Percentiles rank a stretch among this genome's conserved stretches.
Evolutionary conservation across 345 rosid genomes (phyloP).

Genomic region (Dimocarpus longan): DNA sequence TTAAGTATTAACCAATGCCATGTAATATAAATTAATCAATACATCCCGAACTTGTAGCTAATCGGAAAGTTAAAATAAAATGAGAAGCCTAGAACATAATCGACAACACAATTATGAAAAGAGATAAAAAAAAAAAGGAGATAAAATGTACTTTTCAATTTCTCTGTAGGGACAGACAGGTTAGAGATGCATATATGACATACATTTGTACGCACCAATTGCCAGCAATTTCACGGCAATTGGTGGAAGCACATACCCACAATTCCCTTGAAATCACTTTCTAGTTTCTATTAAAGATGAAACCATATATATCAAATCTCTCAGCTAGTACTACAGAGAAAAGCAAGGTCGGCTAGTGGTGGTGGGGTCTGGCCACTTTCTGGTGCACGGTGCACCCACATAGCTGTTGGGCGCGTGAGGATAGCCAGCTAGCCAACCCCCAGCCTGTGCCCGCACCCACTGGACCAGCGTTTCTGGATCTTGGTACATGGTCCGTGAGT

Average conservation of each 20-base stretch:
- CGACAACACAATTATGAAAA: too few species aligned
- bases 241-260: too few species aligned
- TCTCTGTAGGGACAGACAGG: neutral
- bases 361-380: neutral
- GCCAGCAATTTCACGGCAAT: neutral
- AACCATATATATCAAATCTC: neutral
- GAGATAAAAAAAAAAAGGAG: neutral
- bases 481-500: constrained; percentile 18
- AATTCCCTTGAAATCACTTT: neutral
- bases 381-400: constrained; percentile 12
- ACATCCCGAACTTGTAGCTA: too few species aligned
- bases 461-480: constrained; percentile 21
- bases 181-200: too few species aligned
- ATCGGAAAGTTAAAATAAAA: too few species aligned
- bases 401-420: constrained; percentile 22
- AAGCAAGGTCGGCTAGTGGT: constrained; percentile 19
- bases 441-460: constrained; percentile 17
- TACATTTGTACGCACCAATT: too few species aligned
- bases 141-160: neutral
- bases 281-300: neutral
- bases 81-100: too few species aligned
- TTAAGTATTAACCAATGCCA: too few species aligned
- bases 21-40: too few species aligned
- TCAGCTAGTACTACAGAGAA: neutral
- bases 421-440: neutral